phyloP scores from a whole-genome alignment of 2,329 filamentous ascomycete species.

The Penicillium psychrosexuale region DNA sequence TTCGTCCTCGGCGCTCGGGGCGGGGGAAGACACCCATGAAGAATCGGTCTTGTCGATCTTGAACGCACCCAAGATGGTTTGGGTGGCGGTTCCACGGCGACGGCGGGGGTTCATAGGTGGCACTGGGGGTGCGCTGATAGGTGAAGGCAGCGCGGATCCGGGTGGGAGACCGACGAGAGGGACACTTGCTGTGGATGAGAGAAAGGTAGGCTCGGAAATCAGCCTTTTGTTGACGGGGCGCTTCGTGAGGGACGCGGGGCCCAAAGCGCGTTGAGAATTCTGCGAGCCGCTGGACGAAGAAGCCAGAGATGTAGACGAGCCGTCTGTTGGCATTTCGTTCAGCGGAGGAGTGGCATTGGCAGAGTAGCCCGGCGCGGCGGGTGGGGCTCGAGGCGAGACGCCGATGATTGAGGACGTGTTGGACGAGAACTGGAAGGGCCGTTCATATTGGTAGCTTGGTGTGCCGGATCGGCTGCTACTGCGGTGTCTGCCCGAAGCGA shows the following conservation, averaged over 20 bases:
- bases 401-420: conserved; percentile 37
- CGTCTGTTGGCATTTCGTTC: conserved; percentile 43
- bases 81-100: conserved; percentile 48
- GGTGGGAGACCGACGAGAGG: conserved; percentile 57
- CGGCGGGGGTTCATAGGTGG: conserved; percentile 60
- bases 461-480: conserved; percentile 39
- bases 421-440: conserved; percentile 29
- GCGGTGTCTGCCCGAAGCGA: conserved; percentile 39
- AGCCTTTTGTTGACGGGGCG: conserved; percentile 58
- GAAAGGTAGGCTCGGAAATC: conserved; percentile 59
- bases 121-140: conserved; percentile 50
- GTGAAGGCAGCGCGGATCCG: conserved; percentile 55
- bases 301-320: conserved; percentile 36
- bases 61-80: conserved; percentile 40
- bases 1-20: conserved; percentile 18
- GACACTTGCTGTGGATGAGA: conserved; percentile 55
- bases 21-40: conserved; percentile 23
- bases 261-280: conserved; percentile 31
- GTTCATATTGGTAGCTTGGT: conserved; percentile 35
- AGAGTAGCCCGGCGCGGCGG: conserved; percentile 47
- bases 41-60: conserved; percentile 37
- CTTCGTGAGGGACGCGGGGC: conserved; percentile 47
- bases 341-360: conserved; percentile 55
- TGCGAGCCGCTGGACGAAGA: conserved; percentile 21
- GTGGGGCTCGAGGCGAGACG: conserved; percentile 43